Evolutionary conservation across 2,329 filamentous ascomycete genomes (phyloP).

Genomic region (Sphaceloma murrayae): DNA sequence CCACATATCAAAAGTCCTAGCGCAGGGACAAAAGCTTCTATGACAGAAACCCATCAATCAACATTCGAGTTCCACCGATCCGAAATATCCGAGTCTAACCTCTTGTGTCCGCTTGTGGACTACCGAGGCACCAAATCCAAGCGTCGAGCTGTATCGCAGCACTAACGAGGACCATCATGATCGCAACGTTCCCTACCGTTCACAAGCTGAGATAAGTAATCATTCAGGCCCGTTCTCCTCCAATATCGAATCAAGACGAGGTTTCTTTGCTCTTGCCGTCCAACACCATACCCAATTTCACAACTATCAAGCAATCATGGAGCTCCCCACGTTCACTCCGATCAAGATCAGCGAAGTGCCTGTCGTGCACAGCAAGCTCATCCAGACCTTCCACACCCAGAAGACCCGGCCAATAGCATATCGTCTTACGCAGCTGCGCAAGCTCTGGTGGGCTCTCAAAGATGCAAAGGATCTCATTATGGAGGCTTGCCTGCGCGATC

Average conservation of each 20-base stretch:
- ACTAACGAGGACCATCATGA: background rate
- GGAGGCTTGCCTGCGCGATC: slow-evolving; percentile 66
- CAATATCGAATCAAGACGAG: no score
- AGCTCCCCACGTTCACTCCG: slow-evolving; percentile 29
- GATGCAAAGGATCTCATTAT: slow-evolving; percentile 65
- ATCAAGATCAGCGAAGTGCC: slow-evolving; percentile 61
- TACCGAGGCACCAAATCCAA: no score
- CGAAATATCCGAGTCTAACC: no score
- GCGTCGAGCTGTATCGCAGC: no score
- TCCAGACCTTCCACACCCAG: slow-evolving; percentile 63
- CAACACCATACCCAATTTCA: background rate
- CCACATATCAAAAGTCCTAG: no score
- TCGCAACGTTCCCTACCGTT: slow-evolving; percentile 1
- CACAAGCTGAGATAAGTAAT: background rate
- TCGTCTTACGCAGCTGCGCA: slow-evolving; percentile 75
- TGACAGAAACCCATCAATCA: no score
- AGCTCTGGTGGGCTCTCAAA: slow-evolving; percentile 84
- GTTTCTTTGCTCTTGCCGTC: background rate
- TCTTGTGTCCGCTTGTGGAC: no score
- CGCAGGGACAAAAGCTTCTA: no score
- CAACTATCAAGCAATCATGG: slow-evolving; percentile 9
- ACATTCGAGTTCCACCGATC: no score
- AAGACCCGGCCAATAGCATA: slow-evolving; percentile 76
- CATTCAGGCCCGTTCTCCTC: no score
- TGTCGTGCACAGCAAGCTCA: slow-evolving; percentile 49